Conservation (phyloP, 1,139 yeast genomes). For the Geotrichum klebahnii region DNA sequence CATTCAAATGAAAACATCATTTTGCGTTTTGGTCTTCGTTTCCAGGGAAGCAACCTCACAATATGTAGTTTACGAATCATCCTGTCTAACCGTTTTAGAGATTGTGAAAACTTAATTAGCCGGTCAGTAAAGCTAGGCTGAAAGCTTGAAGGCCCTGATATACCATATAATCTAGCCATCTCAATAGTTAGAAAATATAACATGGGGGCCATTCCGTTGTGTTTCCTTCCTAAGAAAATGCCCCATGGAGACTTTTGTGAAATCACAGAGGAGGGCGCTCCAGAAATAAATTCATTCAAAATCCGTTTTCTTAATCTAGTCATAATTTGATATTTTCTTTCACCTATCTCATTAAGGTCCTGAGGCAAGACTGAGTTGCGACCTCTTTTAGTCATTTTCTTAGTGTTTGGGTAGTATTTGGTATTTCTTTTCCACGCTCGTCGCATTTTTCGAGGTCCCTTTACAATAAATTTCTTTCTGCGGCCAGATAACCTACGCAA, state of each 20-base stretch:
- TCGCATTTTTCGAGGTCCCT: conserved; percentile 9
- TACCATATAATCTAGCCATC: conserved; percentile 7
- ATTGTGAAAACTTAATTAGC: conserved; percentile 2
- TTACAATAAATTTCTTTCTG: conserved; percentile 3
- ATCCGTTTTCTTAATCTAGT: conserved; percentile 6
- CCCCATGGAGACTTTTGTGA: conserved; percentile 8
- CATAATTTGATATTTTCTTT: conserved; percentile 3
- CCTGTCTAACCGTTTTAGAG: conserved; percentile 5
- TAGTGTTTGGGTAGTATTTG: conserved; percentile 13
- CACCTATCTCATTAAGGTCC: not conserved
- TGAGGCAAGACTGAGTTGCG: not conserved
- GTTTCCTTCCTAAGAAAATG: not conserved
- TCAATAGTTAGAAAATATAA: not conserved
- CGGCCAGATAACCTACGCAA: conserved; percentile 2
- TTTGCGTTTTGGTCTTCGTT: conserved; percentile 9
- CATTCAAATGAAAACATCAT: conserved; percentile 15
- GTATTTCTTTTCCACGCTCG: conserved; percentile 16
- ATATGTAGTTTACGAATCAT: conserved; percentile 12
- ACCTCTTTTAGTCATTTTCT: not conserved
- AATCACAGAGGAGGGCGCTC: conserved; percentile 9
- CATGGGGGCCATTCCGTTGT: conserved; percentile 4
- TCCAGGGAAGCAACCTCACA: conserved; percentile 16
- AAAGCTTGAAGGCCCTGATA: conserved; percentile 1
- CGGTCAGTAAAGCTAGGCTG: conserved; percentile 1
- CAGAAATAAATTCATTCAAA: conserved; percentile 5